These are phyloP conservation scores for Russula dissimulans DNA, from an alignment of 768 basidiomycete genomes.

Conservation along the genomic window DNA sequence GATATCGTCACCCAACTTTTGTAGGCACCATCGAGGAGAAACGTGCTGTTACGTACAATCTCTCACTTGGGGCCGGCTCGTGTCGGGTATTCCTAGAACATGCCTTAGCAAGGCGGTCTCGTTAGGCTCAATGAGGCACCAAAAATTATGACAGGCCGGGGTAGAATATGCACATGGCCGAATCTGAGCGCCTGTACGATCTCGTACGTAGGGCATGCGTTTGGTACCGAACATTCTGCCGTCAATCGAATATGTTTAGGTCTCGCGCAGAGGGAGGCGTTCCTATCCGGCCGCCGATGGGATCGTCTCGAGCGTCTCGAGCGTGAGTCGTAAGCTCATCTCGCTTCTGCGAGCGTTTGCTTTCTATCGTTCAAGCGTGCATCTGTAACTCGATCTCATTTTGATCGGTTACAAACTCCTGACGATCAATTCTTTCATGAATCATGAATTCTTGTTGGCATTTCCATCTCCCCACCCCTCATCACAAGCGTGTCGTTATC, in stretches of 20 bases:
- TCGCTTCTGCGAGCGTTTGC: conserved; percentile 11
- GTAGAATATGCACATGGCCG: too few species aligned
- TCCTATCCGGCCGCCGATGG: background rate
- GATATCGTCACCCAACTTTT: background rate
- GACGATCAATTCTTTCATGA: conserved; percentile 15
- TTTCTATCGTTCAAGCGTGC: conserved; percentile 6
- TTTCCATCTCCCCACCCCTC: background rate
- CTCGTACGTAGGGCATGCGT: background rate
- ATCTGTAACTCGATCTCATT: conserved; percentile 9
- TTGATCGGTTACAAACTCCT: conserved; percentile 15
- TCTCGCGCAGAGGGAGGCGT: background rate
- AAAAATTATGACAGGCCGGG: background rate
- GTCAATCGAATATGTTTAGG: background rate
- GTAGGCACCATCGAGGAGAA: background rate
- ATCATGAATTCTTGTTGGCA: conserved; percentile 6
- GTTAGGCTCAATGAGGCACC: background rate
- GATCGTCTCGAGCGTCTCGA: background rate
- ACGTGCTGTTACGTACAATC: background rate
- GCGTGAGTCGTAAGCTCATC: background rate
- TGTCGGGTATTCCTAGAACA: background rate
- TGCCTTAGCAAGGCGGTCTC: background rate
- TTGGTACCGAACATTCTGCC: background rate
- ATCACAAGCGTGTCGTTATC: background rate
- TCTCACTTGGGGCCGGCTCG: background rate
- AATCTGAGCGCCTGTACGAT: too few species aligned